Conservation (phyloP, 2,329 filamentous ascomycete genomes). For the Cadophora malorum region DNA sequence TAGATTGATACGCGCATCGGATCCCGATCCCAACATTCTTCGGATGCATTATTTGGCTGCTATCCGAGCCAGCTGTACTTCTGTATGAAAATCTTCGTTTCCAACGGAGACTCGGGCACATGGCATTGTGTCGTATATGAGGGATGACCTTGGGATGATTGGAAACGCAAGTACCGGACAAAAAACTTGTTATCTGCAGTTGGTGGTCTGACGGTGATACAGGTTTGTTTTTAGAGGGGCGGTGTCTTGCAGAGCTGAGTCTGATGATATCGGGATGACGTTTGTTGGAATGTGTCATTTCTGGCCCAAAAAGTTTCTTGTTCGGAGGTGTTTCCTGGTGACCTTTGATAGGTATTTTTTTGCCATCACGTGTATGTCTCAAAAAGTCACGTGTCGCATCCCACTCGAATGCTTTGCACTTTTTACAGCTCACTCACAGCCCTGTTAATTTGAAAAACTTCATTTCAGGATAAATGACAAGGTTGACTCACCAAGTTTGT, state of each 20-base stretch:
- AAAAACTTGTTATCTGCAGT: neutral
- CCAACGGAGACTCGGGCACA: neutral
- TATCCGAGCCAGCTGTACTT: neutral
- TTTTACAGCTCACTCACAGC: neutral
- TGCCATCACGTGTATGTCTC: neutral
- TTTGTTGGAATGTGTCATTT: neutral
- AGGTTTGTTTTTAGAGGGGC: neutral
- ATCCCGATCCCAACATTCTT: neutral
- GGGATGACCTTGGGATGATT: neutral
- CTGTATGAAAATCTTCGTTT: neutral
- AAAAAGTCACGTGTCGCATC: neutral
- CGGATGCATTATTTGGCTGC: neutral
- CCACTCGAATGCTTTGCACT: neutral
- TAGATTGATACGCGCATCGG: neutral
- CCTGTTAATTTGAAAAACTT: neutral
- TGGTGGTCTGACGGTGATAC: neutral
- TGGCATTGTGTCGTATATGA: slow-evolving; percentile 11
- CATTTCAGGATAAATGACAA: neutral
- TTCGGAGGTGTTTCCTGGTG: too few relatives aligned
- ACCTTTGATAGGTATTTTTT: neutral
- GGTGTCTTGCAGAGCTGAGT: neutral
- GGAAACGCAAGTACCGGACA: neutral
- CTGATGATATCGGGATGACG: neutral
- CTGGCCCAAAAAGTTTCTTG: too few relatives aligned
- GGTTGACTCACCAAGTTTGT: slow-evolving; percentile 1